These are phyloP conservation scores for Kodamaea jinghongensis DNA, from an alignment of 805 yeast genomes.

Conservation along the genomic window DNA sequence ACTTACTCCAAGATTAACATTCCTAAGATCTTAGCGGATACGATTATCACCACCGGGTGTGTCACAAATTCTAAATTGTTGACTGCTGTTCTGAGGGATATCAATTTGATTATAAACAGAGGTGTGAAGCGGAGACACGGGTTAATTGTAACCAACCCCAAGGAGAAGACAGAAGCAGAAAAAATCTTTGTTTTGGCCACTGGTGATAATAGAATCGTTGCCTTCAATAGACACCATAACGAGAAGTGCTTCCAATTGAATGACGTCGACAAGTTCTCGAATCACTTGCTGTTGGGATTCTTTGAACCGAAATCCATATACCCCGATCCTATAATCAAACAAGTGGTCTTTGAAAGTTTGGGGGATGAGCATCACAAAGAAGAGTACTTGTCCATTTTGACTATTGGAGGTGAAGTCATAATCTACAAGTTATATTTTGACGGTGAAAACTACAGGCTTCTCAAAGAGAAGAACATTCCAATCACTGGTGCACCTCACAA, in stretches of 20 bases:
- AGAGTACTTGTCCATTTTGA: slow-evolving; percentile 66
- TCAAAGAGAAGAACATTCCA: slow-evolving; percentile 43
- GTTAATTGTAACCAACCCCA: not conserved
- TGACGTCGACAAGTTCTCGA: slow-evolving; percentile 47
- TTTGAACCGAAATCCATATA: slow-evolving; percentile 51
- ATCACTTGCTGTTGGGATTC: slow-evolving; percentile 39
- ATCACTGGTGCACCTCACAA: slow-evolving; percentile 81
- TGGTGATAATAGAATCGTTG: slow-evolving; percentile 71
- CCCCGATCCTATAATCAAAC: slow-evolving; percentile 75
- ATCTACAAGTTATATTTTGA: slow-evolving; percentile 59
- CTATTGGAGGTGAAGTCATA: slow-evolving; percentile 77
- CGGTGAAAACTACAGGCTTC: slow-evolving; percentile 40
- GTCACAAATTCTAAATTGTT: slow-evolving; percentile 52
- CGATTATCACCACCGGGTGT: slow-evolving; percentile 69
- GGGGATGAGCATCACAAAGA: slow-evolving; percentile 58
- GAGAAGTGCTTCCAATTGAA: slow-evolving; percentile 54
- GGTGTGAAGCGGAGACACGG: slow-evolving; percentile 33
- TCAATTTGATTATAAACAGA: slow-evolving; percentile 26
- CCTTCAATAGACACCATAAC: slow-evolving; percentile 54
- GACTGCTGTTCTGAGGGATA: slow-evolving; percentile 36
- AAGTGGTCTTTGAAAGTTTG: slow-evolving; percentile 56
- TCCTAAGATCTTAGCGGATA: slow-evolving; percentile 40
- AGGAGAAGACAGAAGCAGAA: slow-evolving; percentile 13
- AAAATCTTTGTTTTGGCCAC: slow-evolving; percentile 63
- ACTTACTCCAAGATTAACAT: slow-evolving; percentile 33